Evolutionary conservation across 768 basidiomycete genomes (phyloP), one percentile per base, ranked within the genome.

Genomic region (Holtermannia corniformis): DNA sequence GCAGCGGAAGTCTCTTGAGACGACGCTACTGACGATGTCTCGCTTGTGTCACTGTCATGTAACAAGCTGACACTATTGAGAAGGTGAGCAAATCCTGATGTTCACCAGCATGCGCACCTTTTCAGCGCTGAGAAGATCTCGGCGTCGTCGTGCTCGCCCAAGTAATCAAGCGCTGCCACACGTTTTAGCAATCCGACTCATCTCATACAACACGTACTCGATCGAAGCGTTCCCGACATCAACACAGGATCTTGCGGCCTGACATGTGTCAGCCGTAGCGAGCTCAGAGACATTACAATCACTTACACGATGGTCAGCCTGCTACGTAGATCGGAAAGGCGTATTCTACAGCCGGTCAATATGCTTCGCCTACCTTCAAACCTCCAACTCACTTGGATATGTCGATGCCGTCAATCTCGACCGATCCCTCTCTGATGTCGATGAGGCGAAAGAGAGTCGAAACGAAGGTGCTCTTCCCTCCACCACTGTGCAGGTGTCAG

Each of bases 101-200:
- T n/a, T n/a, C n/a, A n/a, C n/a, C n/a, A n/a, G n/a, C 22, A 72
- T 60, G 51, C 70, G 68, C 12, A 71, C 70, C 25, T 63, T 55
- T 55, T 59, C 19, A 73, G 51, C 1, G 61, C 70, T 23, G 65
- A 62, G 49, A 63, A 65, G 12, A 73, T 61, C 52, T 66, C 66
- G 21, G 57, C 47, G 40, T 72, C 68, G 41, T 63, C 68, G 68
- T 37, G 32, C 16, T 37, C 32, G 16, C 32, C 32, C 10, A 37
- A 16, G 32, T 37, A 37, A 16, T 37, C 32, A 7, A 37, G 32
- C 10, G 32, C 32, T 37, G n/a, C n/a, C n/a, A 37, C 16, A 37
- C 16, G 32, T 7, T 37, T 16, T 7, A 16, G 16, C 32, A 37
- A 37, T 7, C 7, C 7, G 32, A 7, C 10, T 10, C 19, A 21